Conservation (phyloP, 352 stramenopile genomes). For the Elongisporangium prolatum region DNA sequence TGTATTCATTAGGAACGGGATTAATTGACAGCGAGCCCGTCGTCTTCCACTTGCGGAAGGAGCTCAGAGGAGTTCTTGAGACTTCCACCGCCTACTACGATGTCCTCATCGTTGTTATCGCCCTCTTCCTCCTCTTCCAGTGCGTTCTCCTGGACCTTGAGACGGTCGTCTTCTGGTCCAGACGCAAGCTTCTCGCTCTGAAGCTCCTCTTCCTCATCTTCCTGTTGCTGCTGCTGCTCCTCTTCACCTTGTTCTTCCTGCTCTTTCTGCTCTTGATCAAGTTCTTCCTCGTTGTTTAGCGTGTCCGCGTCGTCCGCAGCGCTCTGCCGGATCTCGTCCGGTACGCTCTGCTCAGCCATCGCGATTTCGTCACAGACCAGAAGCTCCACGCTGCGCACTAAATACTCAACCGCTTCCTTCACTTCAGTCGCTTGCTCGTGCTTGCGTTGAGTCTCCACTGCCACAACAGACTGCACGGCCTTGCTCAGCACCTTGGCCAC, state of each 20-base stretch:
- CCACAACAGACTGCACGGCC: not conserved
- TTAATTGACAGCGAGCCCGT: not conserved
- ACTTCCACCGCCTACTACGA: not conserved
- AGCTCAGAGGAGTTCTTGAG: not conserved
- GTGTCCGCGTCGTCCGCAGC: not conserved
- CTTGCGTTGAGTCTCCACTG: not conserved
- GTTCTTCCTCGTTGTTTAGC: not conserved
- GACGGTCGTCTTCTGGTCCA: not conserved
- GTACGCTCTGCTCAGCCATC: not conserved
- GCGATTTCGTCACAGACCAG: not conserved
- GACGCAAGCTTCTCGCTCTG: not conserved
- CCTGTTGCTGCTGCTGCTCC: not conserved
- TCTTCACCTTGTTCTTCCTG: not conserved
- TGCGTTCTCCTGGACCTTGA: not conserved
- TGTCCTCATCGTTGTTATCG: not conserved
- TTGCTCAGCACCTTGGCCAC: not conserved
- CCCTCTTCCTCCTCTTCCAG: not conserved
- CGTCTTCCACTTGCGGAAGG: not conserved
- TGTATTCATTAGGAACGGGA: not conserved
- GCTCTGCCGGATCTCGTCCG: not conserved
- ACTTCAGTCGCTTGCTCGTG: not conserved
- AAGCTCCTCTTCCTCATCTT: not conserved
- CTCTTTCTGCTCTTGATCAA: too few species aligned
- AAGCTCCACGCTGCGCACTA: not conserved
- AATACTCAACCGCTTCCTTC: not conserved